phyloP scores from a whole-genome alignment of 352 stramenopile genomes.

The Peronospora farinosa region DNA sequence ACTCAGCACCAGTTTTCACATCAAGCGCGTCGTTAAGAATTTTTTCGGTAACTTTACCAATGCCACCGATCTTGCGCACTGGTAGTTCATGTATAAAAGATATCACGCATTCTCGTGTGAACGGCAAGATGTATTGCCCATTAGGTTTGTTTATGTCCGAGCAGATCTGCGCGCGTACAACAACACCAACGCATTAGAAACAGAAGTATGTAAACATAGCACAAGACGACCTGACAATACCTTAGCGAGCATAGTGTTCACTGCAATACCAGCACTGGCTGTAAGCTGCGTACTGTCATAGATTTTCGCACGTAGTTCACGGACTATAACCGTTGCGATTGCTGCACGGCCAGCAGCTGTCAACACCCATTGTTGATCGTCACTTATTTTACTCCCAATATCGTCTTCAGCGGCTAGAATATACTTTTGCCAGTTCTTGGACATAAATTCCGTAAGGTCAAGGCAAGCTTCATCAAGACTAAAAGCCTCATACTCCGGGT shows the following conservation, averaged over 20 bases:
- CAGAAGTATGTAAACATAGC: neutral
- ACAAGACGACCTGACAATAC: conserved; percentile 19
- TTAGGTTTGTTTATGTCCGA: conserved; percentile 96
- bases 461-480: conserved; percentile 94
- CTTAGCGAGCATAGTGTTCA: conserved; percentile 92
- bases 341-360: conserved; percentile 17
- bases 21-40: conserved; percentile 69
- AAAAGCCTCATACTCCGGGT: conserved; percentile 86
- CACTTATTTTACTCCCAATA: conserved; percentile 12
- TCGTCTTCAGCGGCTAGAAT: conserved; percentile 6
- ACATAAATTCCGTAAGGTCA: conserved; percentile 89
- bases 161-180: conserved; percentile 60
- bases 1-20: conserved; percentile 81
- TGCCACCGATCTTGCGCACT: conserved; percentile 90
- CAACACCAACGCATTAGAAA: conserved; percentile 2
- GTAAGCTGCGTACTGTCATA: conserved; percentile 86
- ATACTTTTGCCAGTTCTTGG: conserved; percentile 49
- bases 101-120: conserved; percentile 64
- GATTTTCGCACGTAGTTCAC: conserved; percentile 83
- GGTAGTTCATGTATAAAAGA: conserved; percentile 86
- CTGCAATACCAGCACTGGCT: conserved; percentile 89
- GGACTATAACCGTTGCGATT: conserved; percentile 58
- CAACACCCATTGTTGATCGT: conserved; percentile 3
- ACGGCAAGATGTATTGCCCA: conserved; percentile 88
- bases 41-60: conserved; percentile 95